A percentile compares a stretch with the other conserved stretches of the same genome.
phyloP scores from a whole-genome alignment of 148 eudicot species.

The Linanthus parryae region DNA sequence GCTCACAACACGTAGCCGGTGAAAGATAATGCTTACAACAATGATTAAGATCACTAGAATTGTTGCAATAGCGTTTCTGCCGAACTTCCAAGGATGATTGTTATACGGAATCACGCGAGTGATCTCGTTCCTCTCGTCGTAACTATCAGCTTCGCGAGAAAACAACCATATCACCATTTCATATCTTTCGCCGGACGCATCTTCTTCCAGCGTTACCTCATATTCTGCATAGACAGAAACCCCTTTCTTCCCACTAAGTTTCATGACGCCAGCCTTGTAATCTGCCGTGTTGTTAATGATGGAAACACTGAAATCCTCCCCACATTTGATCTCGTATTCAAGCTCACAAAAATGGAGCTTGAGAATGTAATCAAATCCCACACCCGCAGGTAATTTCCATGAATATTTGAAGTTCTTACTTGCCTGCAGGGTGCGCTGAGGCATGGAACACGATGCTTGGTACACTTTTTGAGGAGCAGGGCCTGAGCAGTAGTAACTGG shows the following conservation, averaged over 20 bases:
- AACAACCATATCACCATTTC: conserved; percentile 15
- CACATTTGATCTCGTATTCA: not conserved
- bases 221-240: conserved; percentile 23
- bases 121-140: not conserved
- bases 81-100: not conserved
- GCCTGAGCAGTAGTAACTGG: no score
- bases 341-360: conserved; percentile 38
- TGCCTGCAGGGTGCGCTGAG: not conserved
- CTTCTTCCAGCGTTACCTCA: conserved; percentile 13
- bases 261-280: conserved; percentile 9
- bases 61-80: conserved; percentile 14
- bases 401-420: conserved; percentile 5
- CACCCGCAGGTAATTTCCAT: conserved; percentile 26
- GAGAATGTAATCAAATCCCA: conserved; percentile 31
- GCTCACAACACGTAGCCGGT: conserved; percentile 7
- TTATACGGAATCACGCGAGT: not conserved
- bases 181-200: conserved; percentile 9
- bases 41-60: conserved; percentile 3
- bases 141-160: not conserved
- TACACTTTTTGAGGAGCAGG: conserved; percentile 29
- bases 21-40: conserved; percentile 11
- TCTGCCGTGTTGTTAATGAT: conserved; percentile 21
- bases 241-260: not conserved
- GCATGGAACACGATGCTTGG: conserved; percentile 13
- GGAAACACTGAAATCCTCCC: conserved; percentile 15